Conservation (phyloP, 257 asterid species). For the Marsdenia floribunda region DNA sequence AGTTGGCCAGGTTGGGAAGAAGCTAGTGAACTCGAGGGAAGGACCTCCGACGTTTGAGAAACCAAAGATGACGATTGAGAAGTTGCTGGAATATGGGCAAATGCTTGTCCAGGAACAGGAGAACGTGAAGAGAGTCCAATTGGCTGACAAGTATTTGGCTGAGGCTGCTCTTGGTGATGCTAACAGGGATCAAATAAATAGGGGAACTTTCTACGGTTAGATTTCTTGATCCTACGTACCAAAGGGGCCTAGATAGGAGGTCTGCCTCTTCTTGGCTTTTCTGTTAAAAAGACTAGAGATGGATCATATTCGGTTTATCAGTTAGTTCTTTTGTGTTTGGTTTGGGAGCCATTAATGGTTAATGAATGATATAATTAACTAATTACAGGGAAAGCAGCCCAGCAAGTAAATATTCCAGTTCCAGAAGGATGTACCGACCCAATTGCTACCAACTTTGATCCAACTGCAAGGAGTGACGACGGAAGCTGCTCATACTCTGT, state of each 20-base stretch:
- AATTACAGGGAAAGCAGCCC: conserved; percentile 48
- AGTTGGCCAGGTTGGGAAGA: conserved; percentile 48
- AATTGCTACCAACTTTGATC: conserved; percentile 50
- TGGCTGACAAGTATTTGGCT: conserved; percentile 60
- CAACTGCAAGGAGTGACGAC: conserved; percentile 65
- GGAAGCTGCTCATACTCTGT: conserved; percentile 42
- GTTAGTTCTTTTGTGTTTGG: no score
- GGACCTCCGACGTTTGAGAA: conserved; percentile 74
- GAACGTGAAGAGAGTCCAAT: conserved; percentile 84
- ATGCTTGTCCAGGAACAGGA: conserved; percentile 84
- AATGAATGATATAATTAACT: not conserved
- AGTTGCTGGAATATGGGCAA: conserved; percentile 64
- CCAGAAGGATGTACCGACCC: conserved; percentile 68
- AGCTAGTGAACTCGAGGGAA: conserved; percentile 71
- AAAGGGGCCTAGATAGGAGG: conserved; percentile 18
- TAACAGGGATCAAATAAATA: conserved; percentile 50
- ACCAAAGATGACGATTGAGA: conserved; percentile 63
- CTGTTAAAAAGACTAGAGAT: no score
- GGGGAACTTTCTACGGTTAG: conserved; percentile 54
- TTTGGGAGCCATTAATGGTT: no score
- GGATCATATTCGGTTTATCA: no score
- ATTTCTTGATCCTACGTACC: conserved; percentile 15
- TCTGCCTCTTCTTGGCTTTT: not conserved
- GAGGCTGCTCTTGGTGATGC: conserved; percentile 88
- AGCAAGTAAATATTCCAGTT: conserved; percentile 43